Base-by-base conservation (phyloP, 2,329 filamentous ascomycete genomes). In the Dactylella cylindrospora region DNA sequence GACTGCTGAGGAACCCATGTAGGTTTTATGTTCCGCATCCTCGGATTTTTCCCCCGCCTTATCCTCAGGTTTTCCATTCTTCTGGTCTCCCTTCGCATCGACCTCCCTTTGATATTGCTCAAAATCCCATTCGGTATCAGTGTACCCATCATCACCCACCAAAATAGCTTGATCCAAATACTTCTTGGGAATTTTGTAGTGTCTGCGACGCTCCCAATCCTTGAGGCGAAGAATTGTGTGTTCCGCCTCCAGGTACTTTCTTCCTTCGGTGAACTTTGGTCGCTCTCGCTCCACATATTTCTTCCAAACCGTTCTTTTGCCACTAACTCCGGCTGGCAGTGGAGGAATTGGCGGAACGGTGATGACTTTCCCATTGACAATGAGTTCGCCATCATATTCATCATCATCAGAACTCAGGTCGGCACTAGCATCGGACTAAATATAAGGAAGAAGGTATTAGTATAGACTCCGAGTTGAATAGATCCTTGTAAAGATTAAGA, bases 211-310 rank as follows among this genome's bases (percentile, higher is more conserved):
- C 13, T 47, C 35, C 26, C 55, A 36, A 29, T 61, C 55, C n/a
- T 53, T 61, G 15, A 61, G 17, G 15, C 55, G 47, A 36, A 47
- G 55, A 22, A 61, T 52, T 2, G 55, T 61, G 22, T 61, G 47
- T 13, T 43, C 36, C 1, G 41, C 33, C 7, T 61, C 55, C n/a
- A 61, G 13, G 17, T 43, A 13, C 3, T 61, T 43, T 17, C 40
- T 39, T 17, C 25, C 26, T 22, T 61, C 55, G 1, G 47, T 47
- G 35, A 61, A 61, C 36, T 61, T 61, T 31, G 55, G 55, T 12
- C 55, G 49, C 13, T 61, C 55, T 3, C 55, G 19, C 4, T 19
- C 12, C 23, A 47, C 35, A 17, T 61, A 61, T n/a, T 53, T 53
- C 43, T 47, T 53, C n/a, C n/a, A n/a, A n/a, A n/a, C n/a, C n/a